Evolutionary conservation across 1,284 basidiomycete genomes (phyloP), one percentile per base, ranked within the genome.

Genomic region (Marasmius tenuissimus): DNA sequence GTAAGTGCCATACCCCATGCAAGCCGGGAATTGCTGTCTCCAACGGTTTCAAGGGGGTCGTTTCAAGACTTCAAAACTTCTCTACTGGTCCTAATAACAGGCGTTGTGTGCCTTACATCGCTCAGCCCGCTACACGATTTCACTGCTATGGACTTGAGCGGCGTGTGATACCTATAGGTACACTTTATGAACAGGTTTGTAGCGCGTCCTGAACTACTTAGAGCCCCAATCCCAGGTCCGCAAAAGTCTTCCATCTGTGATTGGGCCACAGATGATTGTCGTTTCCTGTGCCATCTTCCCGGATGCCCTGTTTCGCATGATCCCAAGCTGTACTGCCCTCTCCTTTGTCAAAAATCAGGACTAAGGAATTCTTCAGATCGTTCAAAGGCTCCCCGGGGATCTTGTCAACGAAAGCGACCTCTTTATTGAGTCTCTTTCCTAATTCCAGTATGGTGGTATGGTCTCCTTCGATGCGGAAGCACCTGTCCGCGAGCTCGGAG

Each of bases 381-480:
- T 61, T 63, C 20, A 64, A 45, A 61, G 64, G 63, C 11, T 56
- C 50, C 6, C 69, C 65, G n/a, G 69, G 67, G 9, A 73, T 56
- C 33, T 62, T 50, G 9, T 69, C 62, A 20, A 67, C 65, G 49
- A 68, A 65, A 7, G 60, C 57, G 27, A 69, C 49, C 22, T 65
- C 65, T 37, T 62, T 63, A 18, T 62, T 60, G 56, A 69, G 71
- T 14, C 67, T 16, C 4, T 54, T 49, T 1, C 63, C 66, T 11
- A 73, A 58, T 34, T 72, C 68, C 5, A 53, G 48, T 18, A 74
- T 55, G 11, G 69, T 71, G n/a, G 61, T 62, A 6, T 68, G 60
- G 27, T 72, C 67, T 14, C 72, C 75, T 60, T 74, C 64, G 42
- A 76, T 64, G 2, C 70, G 68, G 58, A 75, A 65, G 14, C 60